A percentile compares a stretch with the other conserved stretches of the same genome.
These are phyloP conservation scores for Dacryopinax spathularia DNA, from an alignment of 768 basidiomycete genomes.

Conservation along the genomic window DNA sequence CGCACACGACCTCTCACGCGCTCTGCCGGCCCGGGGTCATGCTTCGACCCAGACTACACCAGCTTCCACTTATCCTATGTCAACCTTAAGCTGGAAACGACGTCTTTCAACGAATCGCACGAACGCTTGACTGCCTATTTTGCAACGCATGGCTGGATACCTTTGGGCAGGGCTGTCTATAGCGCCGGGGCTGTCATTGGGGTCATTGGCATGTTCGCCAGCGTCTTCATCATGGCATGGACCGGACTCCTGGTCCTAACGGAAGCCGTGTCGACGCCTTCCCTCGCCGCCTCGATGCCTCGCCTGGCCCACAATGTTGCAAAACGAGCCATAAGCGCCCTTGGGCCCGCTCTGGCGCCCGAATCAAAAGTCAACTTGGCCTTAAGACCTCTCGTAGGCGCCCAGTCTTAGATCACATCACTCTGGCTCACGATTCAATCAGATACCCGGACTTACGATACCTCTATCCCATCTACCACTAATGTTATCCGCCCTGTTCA, in stretches of 20 bases:
- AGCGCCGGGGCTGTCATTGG: neutral
- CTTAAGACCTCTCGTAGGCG: neutral
- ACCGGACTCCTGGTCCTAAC: neutral
- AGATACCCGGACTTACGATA: neutral
- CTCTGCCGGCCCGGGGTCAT: neutral
- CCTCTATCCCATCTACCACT: neutral
- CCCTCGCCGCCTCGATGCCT: neutral
- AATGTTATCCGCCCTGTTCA: neutral
- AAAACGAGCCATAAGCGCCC: neutral
- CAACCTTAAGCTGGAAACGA: neutral
- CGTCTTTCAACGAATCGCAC: neutral
- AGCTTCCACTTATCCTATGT: conserved; percentile 1
- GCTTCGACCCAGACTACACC: neutral
- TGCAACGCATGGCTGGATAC: neutral
- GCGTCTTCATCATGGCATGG: neutral
- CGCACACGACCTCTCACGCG: neutral
- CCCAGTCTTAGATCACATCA: neutral
- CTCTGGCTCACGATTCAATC: neutral
- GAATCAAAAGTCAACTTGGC: neutral
- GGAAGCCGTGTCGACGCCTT: neutral
- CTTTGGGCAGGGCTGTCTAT: neutral
- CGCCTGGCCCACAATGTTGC: neutral
- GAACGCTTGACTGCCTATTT: neutral
- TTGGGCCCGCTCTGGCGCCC: neutral
- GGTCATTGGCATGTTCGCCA: neutral